Conservation (phyloP, 805 yeast genomes). For the Saccharomycopsis sp. region DNA sequence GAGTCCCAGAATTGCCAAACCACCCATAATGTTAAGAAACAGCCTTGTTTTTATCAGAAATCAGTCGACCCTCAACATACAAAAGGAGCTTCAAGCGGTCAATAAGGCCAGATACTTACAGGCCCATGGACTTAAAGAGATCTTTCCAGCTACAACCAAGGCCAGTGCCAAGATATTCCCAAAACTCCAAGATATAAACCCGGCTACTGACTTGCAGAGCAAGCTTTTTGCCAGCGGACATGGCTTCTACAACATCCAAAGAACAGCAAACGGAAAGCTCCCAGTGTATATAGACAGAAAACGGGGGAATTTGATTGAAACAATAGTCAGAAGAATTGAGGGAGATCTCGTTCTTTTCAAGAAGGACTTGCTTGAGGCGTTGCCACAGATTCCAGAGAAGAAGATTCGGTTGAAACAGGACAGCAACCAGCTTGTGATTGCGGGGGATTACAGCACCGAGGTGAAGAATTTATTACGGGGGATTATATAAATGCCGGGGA, state of each 20-base stretch:
- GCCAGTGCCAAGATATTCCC: slow-evolving; percentile 14
- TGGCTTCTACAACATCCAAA: slow-evolving; percentile 25
- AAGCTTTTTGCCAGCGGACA: slow-evolving; percentile 3
- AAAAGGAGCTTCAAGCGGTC: slow-evolving; percentile 14
- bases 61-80: slow-evolving; percentile 12
- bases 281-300: slow-evolving; percentile 76
- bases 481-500: slow-evolving; percentile 25
- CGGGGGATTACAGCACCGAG: slow-evolving; percentile 37
- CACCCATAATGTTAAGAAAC: background rate
- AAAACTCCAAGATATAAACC: slow-evolving; percentile 12
- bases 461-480: slow-evolving; percentile 32
- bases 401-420: slow-evolving; percentile 43
- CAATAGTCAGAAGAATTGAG: slow-evolving; percentile 64
- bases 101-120: slow-evolving; percentile 14
- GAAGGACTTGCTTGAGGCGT: slow-evolving; percentile 49
- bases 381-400: slow-evolving; percentile 43
- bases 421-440: slow-evolving; percentile 46
- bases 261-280: slow-evolving; percentile 59
- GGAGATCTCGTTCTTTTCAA: slow-evolving; percentile 66
- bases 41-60: background rate
- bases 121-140: background rate
- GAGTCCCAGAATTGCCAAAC: too few species aligned
- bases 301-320: slow-evolving; percentile 53
- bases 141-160: slow-evolving; percentile 5
- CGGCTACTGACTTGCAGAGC: slow-evolving; percentile 10